Evolutionary conservation across 345 rosid species (phyloP), one percentile per base, ranked within the genome.

Genomic region (Ceriops tagal): DNA sequence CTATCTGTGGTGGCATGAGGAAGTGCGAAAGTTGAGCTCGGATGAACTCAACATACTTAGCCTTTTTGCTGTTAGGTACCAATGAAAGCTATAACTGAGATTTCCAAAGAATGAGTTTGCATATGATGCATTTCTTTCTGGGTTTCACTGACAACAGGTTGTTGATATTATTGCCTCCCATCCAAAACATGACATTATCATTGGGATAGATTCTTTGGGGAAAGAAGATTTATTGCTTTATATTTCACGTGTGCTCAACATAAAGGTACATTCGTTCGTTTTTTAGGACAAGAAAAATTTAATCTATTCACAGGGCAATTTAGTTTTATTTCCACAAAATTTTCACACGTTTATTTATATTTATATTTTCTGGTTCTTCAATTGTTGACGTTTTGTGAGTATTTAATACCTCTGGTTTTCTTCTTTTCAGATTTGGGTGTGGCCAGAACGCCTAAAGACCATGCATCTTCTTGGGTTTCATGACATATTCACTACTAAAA

Each of bases 391-490:
- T 13, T 1, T 21, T 21, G 13, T 21, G 11, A 1, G 58, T 57
- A 6, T 46, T 53, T 16, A 35, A 27, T 31, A 39, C 49, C 53
- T 65, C 49, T 59, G 52, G 56, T 62, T 81, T 53, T 47, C 49
- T 67, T 51, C 19, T 63, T 65, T 62, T 34, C 59, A 88, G 95
- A 88, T 90, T 82, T 92, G 96, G 96, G 95, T 90, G 73, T 90
- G 96, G 96, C 98, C 91, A 19, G 95, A 92, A 73, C 88, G 96
- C 63, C 84, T 92, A 65, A 90, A 84, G 58, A 88, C 87, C 30
- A 85, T 92, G 90, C 92, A 92, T 79, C 84, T 88, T 56, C 89
- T 90, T 32, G 93, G 92, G 4, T 83, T 73, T 76, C 68, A 86
- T 47, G 88, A 81, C 71, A 70, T 64, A 43, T 90, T 92, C 86